Conservation (phyloP, 768 basidiomycete species). For the Multifurca ochricompacta region DNA sequence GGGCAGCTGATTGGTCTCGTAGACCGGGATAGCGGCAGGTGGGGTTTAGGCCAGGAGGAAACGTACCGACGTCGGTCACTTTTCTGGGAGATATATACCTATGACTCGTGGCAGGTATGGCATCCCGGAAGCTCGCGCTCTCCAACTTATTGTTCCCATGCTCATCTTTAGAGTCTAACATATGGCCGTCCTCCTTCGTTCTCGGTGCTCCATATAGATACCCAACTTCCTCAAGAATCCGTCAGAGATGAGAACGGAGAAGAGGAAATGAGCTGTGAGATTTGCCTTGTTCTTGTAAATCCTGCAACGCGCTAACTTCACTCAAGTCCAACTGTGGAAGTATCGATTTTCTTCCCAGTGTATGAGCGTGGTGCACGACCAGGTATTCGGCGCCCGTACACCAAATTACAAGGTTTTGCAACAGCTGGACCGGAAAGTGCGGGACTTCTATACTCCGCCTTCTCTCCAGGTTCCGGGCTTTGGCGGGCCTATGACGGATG, state of each 20-base stretch:
- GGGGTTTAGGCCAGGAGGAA: constrained; percentile 50
- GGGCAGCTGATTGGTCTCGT: constrained; percentile 16
- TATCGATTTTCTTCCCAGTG: constrained; percentile 57
- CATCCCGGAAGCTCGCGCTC: neutral
- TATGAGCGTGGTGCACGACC: constrained; percentile 55
- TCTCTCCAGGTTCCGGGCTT: constrained; percentile 60
- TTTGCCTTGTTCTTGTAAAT: neutral
- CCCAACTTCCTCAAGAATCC: constrained; percentile 37
- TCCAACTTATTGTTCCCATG: constrained; percentile 4
- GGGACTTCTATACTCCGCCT: constrained; percentile 54
- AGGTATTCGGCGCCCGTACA: constrained; percentile 55
- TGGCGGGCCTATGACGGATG: constrained; percentile 34
- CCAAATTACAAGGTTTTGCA: constrained; percentile 55
- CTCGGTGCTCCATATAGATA: constrained; percentile 29
- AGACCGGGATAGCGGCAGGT: constrained; percentile 65
- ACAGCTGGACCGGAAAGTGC: constrained; percentile 60
- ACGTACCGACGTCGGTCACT: constrained; percentile 51
- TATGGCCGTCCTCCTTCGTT: constrained; percentile 67
- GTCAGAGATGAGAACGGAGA: constrained; percentile 43
- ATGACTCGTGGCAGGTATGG: constrained; percentile 64
- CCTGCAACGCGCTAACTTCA: constrained; percentile 1
- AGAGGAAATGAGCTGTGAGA: constrained; percentile 56
- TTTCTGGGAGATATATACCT: constrained; percentile 59
- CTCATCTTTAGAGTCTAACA: constrained; percentile 47
- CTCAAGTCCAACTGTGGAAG: constrained; percentile 58